Evolutionary conservation across 164 flowering plant species (phyloP), one percentile per base, ranked within the genome.

Genomic region (Santalum album): DNA sequence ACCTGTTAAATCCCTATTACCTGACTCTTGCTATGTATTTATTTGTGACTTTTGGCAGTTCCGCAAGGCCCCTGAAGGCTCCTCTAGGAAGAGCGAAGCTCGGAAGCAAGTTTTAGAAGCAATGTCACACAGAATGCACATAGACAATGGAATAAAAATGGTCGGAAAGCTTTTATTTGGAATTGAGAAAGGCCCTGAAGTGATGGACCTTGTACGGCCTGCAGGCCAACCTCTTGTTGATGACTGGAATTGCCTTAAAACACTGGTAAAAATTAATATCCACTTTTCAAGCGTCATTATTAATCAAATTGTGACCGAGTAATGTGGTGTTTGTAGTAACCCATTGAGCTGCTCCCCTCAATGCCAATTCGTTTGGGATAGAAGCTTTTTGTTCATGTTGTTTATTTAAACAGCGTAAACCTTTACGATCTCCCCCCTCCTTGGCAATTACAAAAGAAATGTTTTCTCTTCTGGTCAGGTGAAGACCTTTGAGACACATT

Each of bases 191-290:
- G 86, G 81, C 29, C 62, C 82, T 3, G 77, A 75, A 65, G 75
- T 83, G 45, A 63, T 84, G 54, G 60, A 67, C 27, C 48, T 74
- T 36, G 78, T 87, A 29, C 82, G 85, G 7, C 75, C 90, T 21
- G 70, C 83, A 2, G 94, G 94, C 15, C 72, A 71, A 24, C 89
- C 89, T 42, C 77, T 90, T 29, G 90, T 85, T 32, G 95, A 90
- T 69, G 82, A 87, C 72, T 90, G 97, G 97, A 63, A 55, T 27
- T 88, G 98, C 76, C 88, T 91, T 20, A 88, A 80, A 72, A 67
- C 75, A 6, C 63, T 80, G 90, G 98, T 91, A 81, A 66, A 19
- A 2, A 12, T 36, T 20, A 18, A 16, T 50, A 39, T 55, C 25
- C 32, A n/a, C 54, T 29, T 3, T 29, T 9, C 9, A 9, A 29